These are phyloP conservation scores for Phytopythium chamaehyphon DNA, from an alignment of 352 stramenopile species.

Conservation along the genomic window DNA sequence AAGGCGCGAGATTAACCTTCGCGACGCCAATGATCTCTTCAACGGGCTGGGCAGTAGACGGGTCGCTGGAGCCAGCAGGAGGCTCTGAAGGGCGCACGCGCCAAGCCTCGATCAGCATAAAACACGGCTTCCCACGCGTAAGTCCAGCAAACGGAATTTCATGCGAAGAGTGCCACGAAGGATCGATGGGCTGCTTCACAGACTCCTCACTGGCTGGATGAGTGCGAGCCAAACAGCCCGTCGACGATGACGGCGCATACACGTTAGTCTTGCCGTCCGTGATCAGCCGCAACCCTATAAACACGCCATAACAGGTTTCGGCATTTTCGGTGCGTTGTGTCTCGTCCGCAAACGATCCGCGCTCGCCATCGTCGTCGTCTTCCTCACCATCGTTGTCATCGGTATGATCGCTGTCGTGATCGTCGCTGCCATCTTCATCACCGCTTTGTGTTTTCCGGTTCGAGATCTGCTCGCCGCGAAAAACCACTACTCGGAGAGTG, in stretches of 20 bases:
- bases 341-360: conserved; percentile 6
- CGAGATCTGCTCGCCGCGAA: conserved; percentile 82
- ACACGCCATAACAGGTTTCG: conserved; percentile 21
- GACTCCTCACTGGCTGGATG: conserved; percentile 21
- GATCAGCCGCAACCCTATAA: conserved; percentile 66
- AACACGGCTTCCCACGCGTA: conserved; percentile 73
- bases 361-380: conserved; percentile 31
- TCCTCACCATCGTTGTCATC: conserved; percentile 53
- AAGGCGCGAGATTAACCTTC: conserved; percentile 87
- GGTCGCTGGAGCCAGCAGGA: conserved; percentile 7
- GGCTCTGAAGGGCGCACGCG: conserved; percentile 31
- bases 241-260: conserved; percentile 76
- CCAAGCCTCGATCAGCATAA: conserved; percentile 87
- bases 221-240: conserved; percentile 70
- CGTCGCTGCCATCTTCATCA: background rate
- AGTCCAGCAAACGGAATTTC: conserved; percentile 70
- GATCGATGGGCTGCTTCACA: conserved; percentile 43
- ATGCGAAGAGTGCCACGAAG: conserved; percentile 81
- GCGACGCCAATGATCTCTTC: conserved; percentile 79
- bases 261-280: conserved; percentile 87
- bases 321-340: conserved; percentile 1
- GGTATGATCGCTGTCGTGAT: conserved; percentile 6
- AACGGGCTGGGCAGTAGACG: conserved; percentile 11
- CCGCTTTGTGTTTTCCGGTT: conserved; percentile 29
- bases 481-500: conserved; percentile 69